Base-by-base conservation (phyloP, 164 flowering plant genomes). In the Annona squamosa region DNA sequence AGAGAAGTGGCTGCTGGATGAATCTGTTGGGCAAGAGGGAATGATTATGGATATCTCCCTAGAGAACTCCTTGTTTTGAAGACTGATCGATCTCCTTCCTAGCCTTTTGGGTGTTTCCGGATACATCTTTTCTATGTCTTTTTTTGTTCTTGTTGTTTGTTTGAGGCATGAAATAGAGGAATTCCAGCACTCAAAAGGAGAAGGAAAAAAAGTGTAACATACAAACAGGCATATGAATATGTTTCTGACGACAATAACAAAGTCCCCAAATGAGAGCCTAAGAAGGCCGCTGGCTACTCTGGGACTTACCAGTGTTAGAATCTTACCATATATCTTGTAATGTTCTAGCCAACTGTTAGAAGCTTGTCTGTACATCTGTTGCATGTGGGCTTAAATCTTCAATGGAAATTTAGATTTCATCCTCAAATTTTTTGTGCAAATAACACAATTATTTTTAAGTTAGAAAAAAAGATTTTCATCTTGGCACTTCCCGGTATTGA, bases 1-100 rank as follows among this genome's bases (percentile, higher is more conserved):
- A 16, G 97, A 92, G 82, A 86, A 87, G 46, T 92, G 97, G 97
- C 75, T 92, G 61, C 78, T 89, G 65, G 93, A 89, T 76, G 94
- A 89, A 67, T 77, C 74, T 59, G 72, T 56, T 43, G 65, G 65
- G 65, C 86, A 62, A 19, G 86, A 72, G 66, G 1, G n/a, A 4
- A 76, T 67, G 26, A 46, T 83, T 56, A 71, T 77, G 72, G 83
- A 76, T 61, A 73, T 84, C 46, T 68, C 80, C 65, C 72, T 87
- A 66, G 85, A 83, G 75, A 61, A 74, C 63, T 74, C 73, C 75
- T 74, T 83, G 71, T 82, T 86, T 79, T 81, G 56, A 78, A 70
- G 37, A 61, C 71, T 65, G 43, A 46, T 17, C 3, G 37, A 26
- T 26, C 37, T 26, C 37, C 37, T 1, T 26, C 37, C 37, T 26